Evolutionary conservation across 495 filamentous ascomycete species (phyloP).

Genomic region (Amniculicola lignicola): DNA sequence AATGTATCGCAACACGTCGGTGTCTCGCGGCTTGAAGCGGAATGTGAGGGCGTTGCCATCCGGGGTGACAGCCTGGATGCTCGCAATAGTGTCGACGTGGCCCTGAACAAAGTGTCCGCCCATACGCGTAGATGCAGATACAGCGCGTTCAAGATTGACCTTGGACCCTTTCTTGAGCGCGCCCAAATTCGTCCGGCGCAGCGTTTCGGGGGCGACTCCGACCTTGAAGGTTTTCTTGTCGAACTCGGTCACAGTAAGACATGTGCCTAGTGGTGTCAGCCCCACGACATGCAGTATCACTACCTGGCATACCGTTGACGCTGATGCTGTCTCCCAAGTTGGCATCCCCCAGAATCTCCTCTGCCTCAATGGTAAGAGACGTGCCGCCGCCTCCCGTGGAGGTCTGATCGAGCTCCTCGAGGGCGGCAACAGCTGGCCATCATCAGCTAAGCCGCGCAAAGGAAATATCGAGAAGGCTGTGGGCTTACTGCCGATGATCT

Average conservation of each 20-base stretch:
- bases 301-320: constrained; percentile 65
- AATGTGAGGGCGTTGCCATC: constrained; percentile 89
- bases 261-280: constrained; percentile 53
- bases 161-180: constrained; percentile 52
- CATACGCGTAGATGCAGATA: constrained; percentile 85
- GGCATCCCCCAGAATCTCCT: constrained; percentile 72
- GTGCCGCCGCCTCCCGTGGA: constrained; percentile 70
- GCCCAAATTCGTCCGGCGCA: constrained; percentile 92
- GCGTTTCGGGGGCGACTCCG: constrained; percentile 92
- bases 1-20: constrained; percentile 69
- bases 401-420: constrained; percentile 75
- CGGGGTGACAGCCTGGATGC: constrained; percentile 61
- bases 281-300: neutral
- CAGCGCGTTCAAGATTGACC: constrained; percentile 93
- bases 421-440: constrained; percentile 68
- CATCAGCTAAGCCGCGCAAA: constrained; percentile 36
- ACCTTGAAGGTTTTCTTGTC: constrained; percentile 73
- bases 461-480: constrained; percentile 12
- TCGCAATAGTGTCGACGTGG: constrained; percentile 86
- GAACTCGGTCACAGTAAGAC: constrained; percentile 88
- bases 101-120: constrained; percentile 86
- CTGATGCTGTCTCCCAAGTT: constrained; percentile 89
- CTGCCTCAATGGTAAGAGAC: constrained; percentile 79
- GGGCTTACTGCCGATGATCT: constrained; percentile 82
- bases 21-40: constrained; percentile 69